A percentile compares a stretch with the other conserved stretches of the same genome.
Evolutionary conservation across 805 yeast species (phyloP).

Genomic region (Hemisphaericaspora nanyangensis): DNA sequence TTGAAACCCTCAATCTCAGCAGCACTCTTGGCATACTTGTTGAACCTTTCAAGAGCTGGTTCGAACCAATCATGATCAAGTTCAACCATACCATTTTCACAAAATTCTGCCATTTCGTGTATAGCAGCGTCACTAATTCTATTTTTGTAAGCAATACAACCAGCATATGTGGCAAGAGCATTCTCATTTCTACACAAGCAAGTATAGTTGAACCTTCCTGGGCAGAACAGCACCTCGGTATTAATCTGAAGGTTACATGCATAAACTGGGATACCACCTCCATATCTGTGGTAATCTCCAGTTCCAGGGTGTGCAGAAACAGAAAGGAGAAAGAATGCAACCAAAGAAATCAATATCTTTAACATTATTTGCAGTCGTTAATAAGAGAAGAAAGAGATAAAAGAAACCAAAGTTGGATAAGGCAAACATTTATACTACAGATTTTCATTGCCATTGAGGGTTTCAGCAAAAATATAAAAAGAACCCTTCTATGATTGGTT

Average conservation of each 20-base stretch:
- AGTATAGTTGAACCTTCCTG: not conserved
- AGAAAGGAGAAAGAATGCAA: too few species aligned
- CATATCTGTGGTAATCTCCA: too few species aligned
- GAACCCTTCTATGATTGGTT: too few species aligned
- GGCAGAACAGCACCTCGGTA: slow-evolving; percentile 1
- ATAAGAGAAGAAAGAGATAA: too few species aligned
- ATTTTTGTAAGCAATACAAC: slow-evolving; percentile 18
- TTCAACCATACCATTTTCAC: slow-evolving; percentile 10
- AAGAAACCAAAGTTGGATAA: too few species aligned
- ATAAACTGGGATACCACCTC: not conserved
- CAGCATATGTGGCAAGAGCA: slow-evolving; percentile 28
- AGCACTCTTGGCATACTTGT: slow-evolving; percentile 12
- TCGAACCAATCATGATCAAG: slow-evolving; percentile 11
- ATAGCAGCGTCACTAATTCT: slow-evolving; percentile 8
- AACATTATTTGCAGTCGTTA: too few species aligned
- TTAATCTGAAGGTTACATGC: slow-evolving; percentile 2
- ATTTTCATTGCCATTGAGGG: too few species aligned
- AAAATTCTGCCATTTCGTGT: slow-evolving; percentile 13
- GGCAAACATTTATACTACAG: too few species aligned
- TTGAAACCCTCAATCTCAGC: slow-evolving; percentile 22
- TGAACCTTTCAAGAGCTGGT: slow-evolving; percentile 13
- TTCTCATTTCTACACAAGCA: slow-evolving; percentile 24
- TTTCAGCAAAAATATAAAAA: too few species aligned
- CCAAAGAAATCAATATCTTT: too few species aligned
- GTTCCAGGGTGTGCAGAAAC: too few species aligned